Percentiles rank a stretch among this genome's conserved stretches.
These are phyloP conservation scores for Backusella australiensis DNA, from an alignment of 192 early-diverging fungal genomes.

Conservation along the genomic window DNA sequence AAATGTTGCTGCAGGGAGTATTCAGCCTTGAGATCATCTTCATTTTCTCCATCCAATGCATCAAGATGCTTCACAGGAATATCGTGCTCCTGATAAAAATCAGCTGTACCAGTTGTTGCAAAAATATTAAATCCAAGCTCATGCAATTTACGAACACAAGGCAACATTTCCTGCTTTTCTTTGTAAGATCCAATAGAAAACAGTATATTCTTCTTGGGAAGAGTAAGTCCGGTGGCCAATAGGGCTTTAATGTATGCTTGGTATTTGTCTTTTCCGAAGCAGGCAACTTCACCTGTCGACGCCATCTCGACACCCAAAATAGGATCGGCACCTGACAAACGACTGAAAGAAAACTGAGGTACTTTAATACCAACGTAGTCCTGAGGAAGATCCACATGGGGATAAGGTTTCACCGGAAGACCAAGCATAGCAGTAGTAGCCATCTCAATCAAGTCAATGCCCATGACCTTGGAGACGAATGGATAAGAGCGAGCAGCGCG, in stretches of 20 bases:
- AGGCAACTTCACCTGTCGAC: slow-evolving; percentile 98
- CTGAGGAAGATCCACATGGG: slow-evolving; percentile 63
- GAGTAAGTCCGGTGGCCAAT: slow-evolving; percentile 86
- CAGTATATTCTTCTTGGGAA: slow-evolving; percentile 95
- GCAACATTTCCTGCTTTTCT: slow-evolving; percentile 96
- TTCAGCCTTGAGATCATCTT: slow-evolving; percentile 67
- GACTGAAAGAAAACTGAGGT: slow-evolving; percentile 96
- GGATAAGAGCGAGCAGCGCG: slow-evolving; percentile 96
- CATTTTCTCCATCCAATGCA: slow-evolving; percentile 57
- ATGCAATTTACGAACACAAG: slow-evolving; percentile 81
- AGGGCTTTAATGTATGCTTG: slow-evolving; percentile 97
- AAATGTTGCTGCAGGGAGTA: slow-evolving; percentile 94
- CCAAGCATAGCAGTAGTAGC: slow-evolving; percentile 93
- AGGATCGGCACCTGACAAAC: slow-evolving; percentile 94
- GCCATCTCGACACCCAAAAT: slow-evolving; percentile 99
- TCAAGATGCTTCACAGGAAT: slow-evolving; percentile 92
- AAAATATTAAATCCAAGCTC: slow-evolving; percentile 90
- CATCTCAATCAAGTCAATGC: slow-evolving; percentile 95
- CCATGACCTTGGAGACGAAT: slow-evolving; percentile 96
- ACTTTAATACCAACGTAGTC: slow-evolving; percentile 96
- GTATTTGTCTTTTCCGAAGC: slow-evolving; percentile 97
- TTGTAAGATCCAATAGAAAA: slow-evolving; percentile 98
- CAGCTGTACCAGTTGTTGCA: slow-evolving; percentile 95
- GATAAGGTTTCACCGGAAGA: slow-evolving; percentile 78
- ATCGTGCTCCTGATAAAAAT: slow-evolving; percentile 94